Base-by-base conservation (phyloP, 2,329 filamentous ascomycete genomes). In the Aspergillus clavatus region DNA sequence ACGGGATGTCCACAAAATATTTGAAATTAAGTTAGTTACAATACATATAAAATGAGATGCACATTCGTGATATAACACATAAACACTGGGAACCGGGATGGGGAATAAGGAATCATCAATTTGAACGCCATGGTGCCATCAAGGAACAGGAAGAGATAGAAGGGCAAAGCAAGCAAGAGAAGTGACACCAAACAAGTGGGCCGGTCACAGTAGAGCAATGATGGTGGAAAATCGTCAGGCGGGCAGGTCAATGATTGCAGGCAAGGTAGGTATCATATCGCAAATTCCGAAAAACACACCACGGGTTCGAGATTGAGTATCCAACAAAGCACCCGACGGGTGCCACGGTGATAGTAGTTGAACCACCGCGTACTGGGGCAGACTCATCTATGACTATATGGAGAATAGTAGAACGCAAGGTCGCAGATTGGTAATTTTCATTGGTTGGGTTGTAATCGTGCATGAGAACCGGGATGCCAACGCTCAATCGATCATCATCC, bases 401-500 rank as follows among this genome's bases (percentile, higher is more conserved):
- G 40, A 52, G 40, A 24, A 24, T 24, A 46, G 33, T 47, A 47
- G 43, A 54, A 18, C 31, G 16, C 18, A 18, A 21, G 11, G 31
- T 12, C 10, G 31, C 31, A 4, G 11, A 21, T 11, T 18, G 10
- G 31, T 21, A 5, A 10, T 23, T 41, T 47, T 33, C 27, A 14
- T 41, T 21, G 14, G 27, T 23, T 40, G 14, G n/a, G 24, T 23
- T 29, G 26, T 14, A 26, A 22, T 27, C 18, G 8, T 39, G 19
- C 28, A 14, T 18, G 18, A 28, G 12, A 26, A 14, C 18, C 37
- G 35, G 16, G 22, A 31, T 6, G 36, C 5, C 28, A 31, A 44
- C 18, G 43, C 48, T 61, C 46, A 72, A 55, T 73, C 70, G 52
- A 73, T 73, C 62, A 70, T 72, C 70, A 73, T 73, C 35, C 70